Conservation (phyloP, 345 rosid species). For the Syzygium oleosum region DNA sequence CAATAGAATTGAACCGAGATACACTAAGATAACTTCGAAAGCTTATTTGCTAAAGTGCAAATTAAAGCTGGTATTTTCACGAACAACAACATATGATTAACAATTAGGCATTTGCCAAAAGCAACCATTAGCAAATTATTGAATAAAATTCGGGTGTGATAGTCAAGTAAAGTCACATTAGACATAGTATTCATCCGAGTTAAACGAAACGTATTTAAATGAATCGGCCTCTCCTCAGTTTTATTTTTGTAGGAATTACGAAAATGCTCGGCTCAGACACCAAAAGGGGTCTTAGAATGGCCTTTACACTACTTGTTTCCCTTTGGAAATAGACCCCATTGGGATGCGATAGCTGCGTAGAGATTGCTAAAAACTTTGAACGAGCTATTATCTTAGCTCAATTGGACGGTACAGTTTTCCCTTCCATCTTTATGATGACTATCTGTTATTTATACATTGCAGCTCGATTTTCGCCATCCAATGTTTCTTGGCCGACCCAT, state of each 20-base stretch:
- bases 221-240: background rate
- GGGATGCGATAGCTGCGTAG: background rate
- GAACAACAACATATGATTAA: background rate
- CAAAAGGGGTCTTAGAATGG: background rate
- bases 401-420: background rate
- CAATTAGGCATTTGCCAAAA: background rate
- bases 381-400: background rate
- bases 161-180: background rate
- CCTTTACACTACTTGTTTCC: background rate
- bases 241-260: background rate
- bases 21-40: background rate
- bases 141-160: background rate
- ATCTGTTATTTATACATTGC: background rate
- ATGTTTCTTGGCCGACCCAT: background rate
- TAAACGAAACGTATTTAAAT: too few species aligned
- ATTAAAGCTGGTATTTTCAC: background rate
- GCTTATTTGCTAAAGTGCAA: background rate
- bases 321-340: background rate
- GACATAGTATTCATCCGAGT: background rate
- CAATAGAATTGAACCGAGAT: background rate
- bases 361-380: background rate
- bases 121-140: background rate
- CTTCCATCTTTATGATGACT: background rate
- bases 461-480: background rate
- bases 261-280: background rate